Base-by-base conservation (phyloP, 306 rosid species). In the Amphicarpaea edgeworthii region DNA sequence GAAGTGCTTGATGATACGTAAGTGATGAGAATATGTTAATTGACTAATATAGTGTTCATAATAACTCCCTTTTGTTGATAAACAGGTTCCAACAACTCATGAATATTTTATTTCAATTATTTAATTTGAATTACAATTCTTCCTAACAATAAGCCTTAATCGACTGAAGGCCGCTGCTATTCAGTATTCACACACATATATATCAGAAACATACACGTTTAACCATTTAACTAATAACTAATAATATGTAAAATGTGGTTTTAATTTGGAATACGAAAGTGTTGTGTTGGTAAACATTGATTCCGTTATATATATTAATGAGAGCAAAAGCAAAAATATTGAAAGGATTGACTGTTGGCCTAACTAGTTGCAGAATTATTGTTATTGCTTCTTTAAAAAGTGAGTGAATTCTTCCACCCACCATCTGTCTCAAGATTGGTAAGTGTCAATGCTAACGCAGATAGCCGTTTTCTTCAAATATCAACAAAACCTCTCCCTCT, bases 281-380 rank as follows among this genome's bases (percentile, higher is more conserved):
- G n/a, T n/a, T n/a, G 51, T 63, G 42, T 45, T 16, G 21, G 71
- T 76, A 64, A 71, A 47, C 50, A 82, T n/a, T n/a, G n/a, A n/a
- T 73, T 81, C 79, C 21, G 82, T 78, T 82, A 83, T 78, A 86
- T 78, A n/a, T n/a, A n/a, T 78, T 70, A 77, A 50, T 57, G 80
- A 70, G 68, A 49, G 55, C 32, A 28, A 65, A 32, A 42, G 42
- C n/a, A n/a, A n/a, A n/a, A n/a, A n/a, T n/a, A 77, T 75, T 79
- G 23, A 61, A 45, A 83, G 71, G n/a, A 70, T 69, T 83, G 88
- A 92, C 89, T 46, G 92, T 88, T 90, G 97, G 89, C 92, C 92
- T 87, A 88, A 78, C 93, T 64, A 24, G 58, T 77, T 78, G 83
- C 79, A 81, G 77, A 79, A 82, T 78, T 55, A 79, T 87, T 79